These are phyloP conservation scores for Entomophthora muscae DNA, from an alignment of 371 early-diverging fungal species.

Conservation along the genomic window DNA sequence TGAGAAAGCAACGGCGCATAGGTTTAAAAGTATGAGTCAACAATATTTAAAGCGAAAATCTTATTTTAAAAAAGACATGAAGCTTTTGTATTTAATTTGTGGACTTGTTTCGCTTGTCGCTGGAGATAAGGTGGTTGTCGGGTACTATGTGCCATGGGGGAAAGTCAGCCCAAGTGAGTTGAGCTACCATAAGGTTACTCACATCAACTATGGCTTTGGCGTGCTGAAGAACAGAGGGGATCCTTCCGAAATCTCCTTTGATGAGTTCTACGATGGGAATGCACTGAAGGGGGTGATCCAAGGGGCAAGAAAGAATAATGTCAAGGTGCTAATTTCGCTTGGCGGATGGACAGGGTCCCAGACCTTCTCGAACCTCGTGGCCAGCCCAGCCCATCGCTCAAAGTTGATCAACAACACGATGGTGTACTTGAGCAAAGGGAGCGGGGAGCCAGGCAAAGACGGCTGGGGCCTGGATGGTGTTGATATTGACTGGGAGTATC, in stretches of 20 bases:
- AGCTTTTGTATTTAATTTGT: too few species aligned
- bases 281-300: constrained; percentile 21
- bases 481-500: constrained; percentile 57
- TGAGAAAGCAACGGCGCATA: too few species aligned
- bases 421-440: constrained; percentile 9
- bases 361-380: constrained; percentile 36
- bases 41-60: too few species aligned
- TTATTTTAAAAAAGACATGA: too few species aligned
- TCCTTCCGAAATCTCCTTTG: constrained; percentile 10
- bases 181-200: constrained; percentile 28
- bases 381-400: constrained; percentile 18
- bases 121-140: constrained; percentile 14
- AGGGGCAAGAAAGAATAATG: constrained; percentile 17
- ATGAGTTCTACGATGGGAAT: constrained; percentile 15
- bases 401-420: constrained; percentile 25
- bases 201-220: constrained; percentile 38
- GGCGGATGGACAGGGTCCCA: constrained; percentile 65
- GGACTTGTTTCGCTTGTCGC: neutral
- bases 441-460: constrained; percentile 10
- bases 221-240: constrained; percentile 13
- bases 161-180: constrained; percentile 23
- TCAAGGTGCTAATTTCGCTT: constrained; percentile 36
- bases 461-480: constrained; percentile 27
- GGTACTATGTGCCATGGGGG: constrained; percentile 39
- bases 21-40: too few species aligned